Evolutionary conservation across 1,139 yeast genomes (phyloP).

Genomic region (Pichia cactophila): DNA sequence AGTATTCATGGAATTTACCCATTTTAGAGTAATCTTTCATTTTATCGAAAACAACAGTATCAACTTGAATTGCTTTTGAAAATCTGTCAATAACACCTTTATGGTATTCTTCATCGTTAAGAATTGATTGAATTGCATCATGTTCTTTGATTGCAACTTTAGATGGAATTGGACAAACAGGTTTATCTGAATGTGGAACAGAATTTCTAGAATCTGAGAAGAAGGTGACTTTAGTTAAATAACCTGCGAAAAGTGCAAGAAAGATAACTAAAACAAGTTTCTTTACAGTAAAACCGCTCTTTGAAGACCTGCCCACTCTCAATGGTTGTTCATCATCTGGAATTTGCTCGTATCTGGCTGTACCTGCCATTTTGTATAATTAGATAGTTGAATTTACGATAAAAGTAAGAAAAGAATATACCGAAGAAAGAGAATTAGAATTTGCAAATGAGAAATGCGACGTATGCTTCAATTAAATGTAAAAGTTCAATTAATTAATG

Average conservation of each 20-base stretch:
- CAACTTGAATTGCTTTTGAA: constrained; percentile 49
- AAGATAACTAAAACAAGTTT: constrained; percentile 4
- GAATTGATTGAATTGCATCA: constrained; percentile 21
- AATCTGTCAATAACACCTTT: constrained; percentile 37
- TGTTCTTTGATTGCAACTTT: constrained; percentile 17
- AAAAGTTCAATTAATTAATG: no score
- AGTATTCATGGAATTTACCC: constrained; percentile 35
- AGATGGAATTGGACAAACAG: constrained; percentile 21
- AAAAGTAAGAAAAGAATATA: no score
- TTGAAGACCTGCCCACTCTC: not conserved
- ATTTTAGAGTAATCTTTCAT: constrained; percentile 33
- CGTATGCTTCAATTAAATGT: not conserved
- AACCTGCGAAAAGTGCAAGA: constrained; percentile 1
- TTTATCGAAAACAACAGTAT: constrained; percentile 56
- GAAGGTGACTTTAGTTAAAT: not conserved
- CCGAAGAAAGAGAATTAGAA: no score
- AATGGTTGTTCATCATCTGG: constrained; percentile 1
- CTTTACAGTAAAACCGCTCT: constrained; percentile 1
- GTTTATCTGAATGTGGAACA: not conserved
- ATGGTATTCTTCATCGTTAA: constrained; percentile 35
- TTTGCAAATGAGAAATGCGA: not conserved
- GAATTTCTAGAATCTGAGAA: not conserved
- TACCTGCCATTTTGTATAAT: not conserved
- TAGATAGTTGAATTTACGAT: not conserved
- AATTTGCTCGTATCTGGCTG: not conserved